These are phyloP conservation scores for Alternaria sp. DNA, from an alignment of 2,329 filamentous ascomycete species.

Conservation along the genomic window DNA sequence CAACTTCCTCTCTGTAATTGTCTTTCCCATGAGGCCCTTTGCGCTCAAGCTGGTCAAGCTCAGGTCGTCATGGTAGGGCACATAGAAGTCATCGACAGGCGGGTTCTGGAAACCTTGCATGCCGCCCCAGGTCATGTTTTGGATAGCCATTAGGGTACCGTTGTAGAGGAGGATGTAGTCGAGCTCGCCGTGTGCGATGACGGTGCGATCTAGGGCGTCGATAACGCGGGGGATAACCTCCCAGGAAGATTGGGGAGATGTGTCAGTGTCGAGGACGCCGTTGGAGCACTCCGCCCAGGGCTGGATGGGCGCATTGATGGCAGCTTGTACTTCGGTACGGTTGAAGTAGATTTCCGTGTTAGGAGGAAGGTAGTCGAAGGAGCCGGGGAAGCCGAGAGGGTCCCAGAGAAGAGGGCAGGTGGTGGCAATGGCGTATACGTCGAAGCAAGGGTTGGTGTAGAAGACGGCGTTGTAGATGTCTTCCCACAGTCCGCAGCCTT, in stretches of 20 bases:
- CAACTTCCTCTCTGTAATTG: constrained; percentile 77
- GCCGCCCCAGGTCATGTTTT: constrained; percentile 85
- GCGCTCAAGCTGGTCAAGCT: constrained; percentile 62
- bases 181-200: constrained; percentile 76
- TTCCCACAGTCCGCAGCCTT: constrained; percentile 67
- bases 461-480: constrained; percentile 64
- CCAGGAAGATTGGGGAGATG: constrained; percentile 63
- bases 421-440: constrained; percentile 76
- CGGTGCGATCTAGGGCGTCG: constrained; percentile 73
- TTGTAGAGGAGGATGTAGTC: constrained; percentile 75
- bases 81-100: constrained; percentile 71
- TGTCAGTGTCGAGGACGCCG: constrained; percentile 61
- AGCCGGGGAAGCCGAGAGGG: constrained; percentile 74
- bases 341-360: constrained; percentile 75
- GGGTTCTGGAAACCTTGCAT: constrained; percentile 71
- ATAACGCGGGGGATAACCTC: constrained; percentile 74
- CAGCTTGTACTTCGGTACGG: constrained; percentile 72
- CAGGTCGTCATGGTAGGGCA: constrained; percentile 68
- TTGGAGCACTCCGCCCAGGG: constrained; percentile 67
- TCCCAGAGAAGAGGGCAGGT: constrained; percentile 77
- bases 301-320: constrained; percentile 69
- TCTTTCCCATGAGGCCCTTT: constrained; percentile 73
- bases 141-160: constrained; percentile 75
- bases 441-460: constrained; percentile 78
- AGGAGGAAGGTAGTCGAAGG: constrained; percentile 68